Base-by-base conservation (phyloP, 148 eudicot species). In the Rhododendron henanense region DNA sequence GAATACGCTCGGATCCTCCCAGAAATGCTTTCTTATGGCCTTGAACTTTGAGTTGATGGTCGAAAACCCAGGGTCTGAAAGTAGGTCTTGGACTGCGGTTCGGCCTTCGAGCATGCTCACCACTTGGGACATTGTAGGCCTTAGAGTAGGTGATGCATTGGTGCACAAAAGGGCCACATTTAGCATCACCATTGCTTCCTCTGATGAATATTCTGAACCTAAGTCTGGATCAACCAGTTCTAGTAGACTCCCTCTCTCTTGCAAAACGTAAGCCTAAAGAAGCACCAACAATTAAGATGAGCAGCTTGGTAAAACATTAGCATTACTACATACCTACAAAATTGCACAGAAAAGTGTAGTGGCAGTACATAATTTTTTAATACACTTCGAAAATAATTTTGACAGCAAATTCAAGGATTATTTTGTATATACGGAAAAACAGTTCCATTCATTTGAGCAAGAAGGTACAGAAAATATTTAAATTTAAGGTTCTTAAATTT, bases 101-200 rank as follows among this genome's bases (percentile, higher is more conserved):
- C 87, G 91, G 50, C 94, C 94, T 82, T 92, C 93, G 10, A 92
- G 93, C 94, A 92, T 92, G 92, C 91, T 92, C 83, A 92, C 87
- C 41, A 87, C 94, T 77, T 92, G 94, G 50, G 94, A 91, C 94
- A 92, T 92, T 16, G 71, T 88, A 14, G 94, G 94, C 80, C 94
- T 85, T 3, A 92, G 88, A 11, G 91, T 92, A 6, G 94, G 94
- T 21, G 94, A 86, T 16, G 93, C 94, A 45, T 90, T 92, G 57
- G 94, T 92, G 53, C 94, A 92, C 82, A 91, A 6, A 81, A 92
- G 93, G 47, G 91, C 93, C 84, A 92, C 93, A 39, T 90, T 92
- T 59, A 92, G 90, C 83, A 92, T 80, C 53, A 85, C 71, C 85
- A 87, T 91, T 41, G 94, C 94, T 81, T 91, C 92, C 65, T 91